Conservation (phyloP, 257 asterid species). For the Solanum lycopersicoides region DNA sequence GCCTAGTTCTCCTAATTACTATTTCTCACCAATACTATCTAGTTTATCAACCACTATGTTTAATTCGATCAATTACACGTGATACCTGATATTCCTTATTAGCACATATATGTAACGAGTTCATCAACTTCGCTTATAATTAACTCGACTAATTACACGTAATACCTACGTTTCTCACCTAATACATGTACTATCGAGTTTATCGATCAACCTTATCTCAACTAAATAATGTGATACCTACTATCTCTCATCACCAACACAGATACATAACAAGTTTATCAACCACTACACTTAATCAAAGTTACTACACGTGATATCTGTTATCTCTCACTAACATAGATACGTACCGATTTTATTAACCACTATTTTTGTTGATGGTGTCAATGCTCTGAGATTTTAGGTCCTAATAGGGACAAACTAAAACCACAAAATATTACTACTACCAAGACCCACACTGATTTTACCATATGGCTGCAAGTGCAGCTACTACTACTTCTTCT, state of each 20-base stretch:
- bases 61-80: not conserved
- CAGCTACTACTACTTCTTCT: constrained; percentile 14
- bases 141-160: not conserved
- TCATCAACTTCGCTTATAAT: too few relatives aligned
- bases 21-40: not conserved
- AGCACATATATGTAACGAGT: too few relatives aligned
- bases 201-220: not conserved
- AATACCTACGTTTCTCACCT: fast-evolving
- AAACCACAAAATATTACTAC: not conserved
- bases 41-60: not conserved
- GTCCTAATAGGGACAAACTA: not conserved
- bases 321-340: not conserved
- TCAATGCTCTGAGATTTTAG: not conserved
- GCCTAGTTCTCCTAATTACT: not conserved
- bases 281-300: fast-evolving
- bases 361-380: not conserved
- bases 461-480: constrained; percentile 43
- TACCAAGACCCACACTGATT: not conserved
- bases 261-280: too few relatives aligned
- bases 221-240: too few relatives aligned
- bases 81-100: not conserved
- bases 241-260: not conserved
- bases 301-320: not conserved
- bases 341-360: not conserved
- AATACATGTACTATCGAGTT: not conserved